Percentiles rank a stretch among this genome's conserved stretches.
These are phyloP conservation scores for Coemansia sp. DNA, from an alignment of 192 early-diverging fungal species.

Conservation along the genomic window DNA sequence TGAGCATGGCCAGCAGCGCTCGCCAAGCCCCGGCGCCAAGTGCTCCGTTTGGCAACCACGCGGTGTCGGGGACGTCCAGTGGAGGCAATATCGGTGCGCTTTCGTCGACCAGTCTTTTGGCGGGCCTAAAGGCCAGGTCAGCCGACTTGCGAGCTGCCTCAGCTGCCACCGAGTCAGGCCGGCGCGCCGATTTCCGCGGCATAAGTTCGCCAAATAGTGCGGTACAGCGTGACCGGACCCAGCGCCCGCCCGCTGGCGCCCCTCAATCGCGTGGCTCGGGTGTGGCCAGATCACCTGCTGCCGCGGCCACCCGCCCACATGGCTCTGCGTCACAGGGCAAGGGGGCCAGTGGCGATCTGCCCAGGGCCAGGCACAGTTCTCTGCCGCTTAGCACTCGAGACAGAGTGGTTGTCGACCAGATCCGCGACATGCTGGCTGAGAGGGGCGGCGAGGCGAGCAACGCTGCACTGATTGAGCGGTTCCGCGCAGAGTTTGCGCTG, in stretches of 20 bases:
- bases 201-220: constrained; percentile 1
- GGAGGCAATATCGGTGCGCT: neutral
- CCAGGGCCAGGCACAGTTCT: neutral
- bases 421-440: constrained; percentile 14
- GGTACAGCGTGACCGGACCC: constrained; percentile 9
- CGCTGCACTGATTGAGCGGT: constrained; percentile 17
- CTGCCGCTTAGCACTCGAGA: constrained; percentile 9
- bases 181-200: constrained; percentile 4
- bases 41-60: constrained; percentile 15
- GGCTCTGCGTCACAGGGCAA: neutral
- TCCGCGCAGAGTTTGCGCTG: constrained; percentile 14
- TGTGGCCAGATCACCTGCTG: constrained; percentile 15
- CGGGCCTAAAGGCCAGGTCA: constrained; percentile 19
- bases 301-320: constrained; percentile 6
- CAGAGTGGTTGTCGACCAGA: constrained; percentile 7
- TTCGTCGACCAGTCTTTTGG: constrained; percentile 30
- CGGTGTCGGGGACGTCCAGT: constrained; percentile 11
- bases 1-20: constrained; percentile 12
- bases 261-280: neutral
- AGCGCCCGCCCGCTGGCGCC: neutral
- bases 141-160: neutral
- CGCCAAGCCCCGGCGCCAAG: neutral
- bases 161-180: constrained; percentile 7
- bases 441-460: constrained; percentile 37
- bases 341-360: neutral